Conservation (phyloP, 345 rosid species). For the Punica granatum region DNA sequence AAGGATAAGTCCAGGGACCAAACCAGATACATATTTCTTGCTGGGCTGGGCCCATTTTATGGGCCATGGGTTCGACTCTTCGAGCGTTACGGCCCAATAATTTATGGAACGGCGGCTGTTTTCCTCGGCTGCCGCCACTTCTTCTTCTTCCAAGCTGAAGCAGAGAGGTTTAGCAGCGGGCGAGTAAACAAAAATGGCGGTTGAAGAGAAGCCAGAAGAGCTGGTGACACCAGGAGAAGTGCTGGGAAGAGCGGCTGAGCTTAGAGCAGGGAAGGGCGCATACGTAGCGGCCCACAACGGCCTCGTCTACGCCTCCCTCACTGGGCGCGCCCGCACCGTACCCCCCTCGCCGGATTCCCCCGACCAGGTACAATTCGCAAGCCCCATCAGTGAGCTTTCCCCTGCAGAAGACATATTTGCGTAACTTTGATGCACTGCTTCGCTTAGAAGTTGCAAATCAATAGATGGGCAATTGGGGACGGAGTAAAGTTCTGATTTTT, state of each 20-base stretch:
- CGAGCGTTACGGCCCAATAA: too few species aligned
- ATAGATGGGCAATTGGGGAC: neutral
- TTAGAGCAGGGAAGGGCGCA: constrained; percentile 80
- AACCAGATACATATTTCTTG: too few species aligned
- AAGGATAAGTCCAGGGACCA: too few species aligned
- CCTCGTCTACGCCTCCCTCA: constrained; percentile 75
- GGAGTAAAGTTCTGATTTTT: neutral
- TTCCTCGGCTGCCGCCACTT: neutral
- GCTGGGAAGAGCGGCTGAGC: constrained; percentile 46
- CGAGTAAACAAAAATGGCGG: constrained; percentile 9
- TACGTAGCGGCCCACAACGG: constrained; percentile 45
- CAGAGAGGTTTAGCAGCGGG: neutral
- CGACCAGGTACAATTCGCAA: constrained; percentile 46
- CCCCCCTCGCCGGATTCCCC: constrained; percentile 44
- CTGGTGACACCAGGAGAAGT: constrained; percentile 82
- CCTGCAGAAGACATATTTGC: neutral
- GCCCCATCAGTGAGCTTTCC: neutral
- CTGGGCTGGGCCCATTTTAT: too few species aligned
- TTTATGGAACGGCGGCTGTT: too few species aligned
- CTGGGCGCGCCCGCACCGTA: constrained; percentile 46
- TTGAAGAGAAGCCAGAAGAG: constrained; percentile 25
- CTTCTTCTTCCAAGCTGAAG: neutral
- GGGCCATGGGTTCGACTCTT: too few species aligned
- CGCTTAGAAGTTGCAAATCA: neutral
- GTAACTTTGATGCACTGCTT: neutral